These are phyloP conservation scores for Microcyclospora tardicrescens DNA, from an alignment of 2,329 filamentous ascomycete species.

Conservation along the genomic window DNA sequence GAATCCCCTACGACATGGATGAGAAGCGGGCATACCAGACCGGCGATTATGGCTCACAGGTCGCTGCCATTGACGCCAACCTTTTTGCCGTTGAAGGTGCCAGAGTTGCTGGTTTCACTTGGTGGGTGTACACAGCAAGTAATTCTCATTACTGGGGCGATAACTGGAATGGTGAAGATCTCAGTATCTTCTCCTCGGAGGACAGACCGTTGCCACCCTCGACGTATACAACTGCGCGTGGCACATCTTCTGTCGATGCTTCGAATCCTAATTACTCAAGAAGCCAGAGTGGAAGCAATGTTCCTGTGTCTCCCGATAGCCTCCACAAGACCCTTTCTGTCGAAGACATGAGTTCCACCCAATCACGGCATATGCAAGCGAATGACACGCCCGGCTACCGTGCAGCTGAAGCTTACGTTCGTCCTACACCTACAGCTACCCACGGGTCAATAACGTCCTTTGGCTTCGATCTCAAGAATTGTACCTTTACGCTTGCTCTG, in stretches of 20 bases:
- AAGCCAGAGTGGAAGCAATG: conserved; percentile 37
- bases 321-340: conserved; percentile 60
- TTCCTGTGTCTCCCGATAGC: conserved; percentile 58
- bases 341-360: conserved; percentile 27
- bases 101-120: conserved; percentile 67
- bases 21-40: conserved; percentile 90
- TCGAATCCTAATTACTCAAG: conserved; percentile 42
- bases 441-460: conserved; percentile 58
- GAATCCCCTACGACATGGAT: conserved; percentile 98
- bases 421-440: conserved; percentile 66
- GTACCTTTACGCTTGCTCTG: conserved; percentile 62
- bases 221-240: conserved; percentile 25
- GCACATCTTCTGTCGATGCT: conserved; percentile 34
- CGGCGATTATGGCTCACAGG: conserved; percentile 87
- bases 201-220: conserved; percentile 49
- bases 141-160: conserved; percentile 86
- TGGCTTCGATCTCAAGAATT: conserved; percentile 71
- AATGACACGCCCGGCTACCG: conserved; percentile 52
- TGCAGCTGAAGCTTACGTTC: conserved; percentile 84
- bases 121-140: conserved; percentile 75
- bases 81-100: conserved; percentile 84
- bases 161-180: conserved; percentile 93
- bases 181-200: conserved; percentile 79
- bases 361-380: conserved; percentile 5
- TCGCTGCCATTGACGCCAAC: conserved; percentile 87